Evolutionary conservation across 1,139 yeast species (phyloP).

Genomic region (Candida tropicalis): DNA sequence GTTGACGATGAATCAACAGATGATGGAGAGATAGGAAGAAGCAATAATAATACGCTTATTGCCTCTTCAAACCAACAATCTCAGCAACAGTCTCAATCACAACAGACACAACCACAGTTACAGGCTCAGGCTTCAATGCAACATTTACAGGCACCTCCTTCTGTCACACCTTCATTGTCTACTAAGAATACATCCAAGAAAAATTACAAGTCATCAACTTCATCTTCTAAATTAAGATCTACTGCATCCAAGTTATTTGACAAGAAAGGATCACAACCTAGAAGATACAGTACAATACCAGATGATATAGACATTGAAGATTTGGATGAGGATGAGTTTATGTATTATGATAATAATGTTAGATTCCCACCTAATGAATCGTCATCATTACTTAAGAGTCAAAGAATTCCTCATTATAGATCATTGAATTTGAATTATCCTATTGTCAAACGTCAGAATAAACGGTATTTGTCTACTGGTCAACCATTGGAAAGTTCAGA

Average conservation of each 20-base stretch:
- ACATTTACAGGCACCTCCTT: conserved; percentile 6
- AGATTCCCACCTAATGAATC: conserved; percentile 28
- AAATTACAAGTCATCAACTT: conserved; percentile 30
- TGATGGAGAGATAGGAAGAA: conserved; percentile 28
- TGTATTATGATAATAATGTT: conserved; percentile 44
- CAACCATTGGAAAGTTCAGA: conserved; percentile 22
- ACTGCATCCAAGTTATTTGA: conserved; percentile 75
- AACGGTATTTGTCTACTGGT: conserved; percentile 42
- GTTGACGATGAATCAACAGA: conserved; percentile 36
- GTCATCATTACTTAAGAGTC: conserved; percentile 33
- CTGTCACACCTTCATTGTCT: conserved; percentile 21
- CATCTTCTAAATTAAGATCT: conserved; percentile 53
- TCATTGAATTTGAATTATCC: conserved; percentile 42
- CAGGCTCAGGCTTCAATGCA: conserved; percentile 6
- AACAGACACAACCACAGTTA: conserved; percentile 9
- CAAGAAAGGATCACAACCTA: conserved; percentile 68
- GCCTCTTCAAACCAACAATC: conserved; percentile 7
- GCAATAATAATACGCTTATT: conserved; percentile 15
- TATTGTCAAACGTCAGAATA: conserved; percentile 31
- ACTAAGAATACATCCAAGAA: conserved; percentile 30
- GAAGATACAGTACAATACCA: conserved; percentile 73
- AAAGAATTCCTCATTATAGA: conserved; percentile 45
- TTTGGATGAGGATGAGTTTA: conserved; percentile 54
- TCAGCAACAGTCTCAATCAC: conserved; percentile 7
- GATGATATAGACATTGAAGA: conserved; percentile 70